Evolutionary conservation across 2,329 filamentous ascomycete genomes (phyloP), one percentile per base, ranked within the genome.

Genomic region (Whalleya microplaca): DNA sequence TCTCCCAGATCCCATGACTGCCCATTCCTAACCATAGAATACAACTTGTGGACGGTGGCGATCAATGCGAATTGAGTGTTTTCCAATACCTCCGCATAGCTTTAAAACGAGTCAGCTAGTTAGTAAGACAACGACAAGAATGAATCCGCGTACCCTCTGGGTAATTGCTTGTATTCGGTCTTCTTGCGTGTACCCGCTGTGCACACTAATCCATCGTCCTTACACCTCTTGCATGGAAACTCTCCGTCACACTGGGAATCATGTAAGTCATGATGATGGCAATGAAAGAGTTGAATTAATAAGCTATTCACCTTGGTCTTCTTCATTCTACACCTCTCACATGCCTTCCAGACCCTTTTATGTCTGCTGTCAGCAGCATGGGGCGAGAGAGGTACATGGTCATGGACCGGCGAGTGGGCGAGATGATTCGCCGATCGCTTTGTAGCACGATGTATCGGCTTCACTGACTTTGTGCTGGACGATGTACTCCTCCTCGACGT

Each of bases 101-200:
- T 85, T 49, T 12, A 19, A 7, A 48, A 21, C 20, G 7, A 14
- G 48, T 63, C 53, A 64, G 62, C 10, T 53, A 32, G 44, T 56
- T 18, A 23, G 20, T 48, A 48, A 56, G 32, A 66, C 62, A 61
- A 19, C 45, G 48, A 23, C 37, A 48, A 44, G 43, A 23, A 37
- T 8, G 29, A 27, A 40, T 46, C 21, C 19, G 69, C 80, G 56
- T 78, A 86, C 79, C 84, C 84, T 76, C 81, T 75, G 10, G 85
- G 84, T 45, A 87, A 70, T 72, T 87, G 84, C 75, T 88, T 88
- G 70, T 85, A 87, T 66, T 87, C 84, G n/a, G 84, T 84, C 81
- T 87, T 87, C 68, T 87, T 87, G 59, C 85, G 76, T 14, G 83
- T 81, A 7, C 84, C 84, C 16, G 84, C 84, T 7, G 83, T 86